Evolutionary conservation across 345 rosid species (phyloP), one percentile per base, ranked within the genome.

Genomic region (Eutrema yunnanense): DNA sequence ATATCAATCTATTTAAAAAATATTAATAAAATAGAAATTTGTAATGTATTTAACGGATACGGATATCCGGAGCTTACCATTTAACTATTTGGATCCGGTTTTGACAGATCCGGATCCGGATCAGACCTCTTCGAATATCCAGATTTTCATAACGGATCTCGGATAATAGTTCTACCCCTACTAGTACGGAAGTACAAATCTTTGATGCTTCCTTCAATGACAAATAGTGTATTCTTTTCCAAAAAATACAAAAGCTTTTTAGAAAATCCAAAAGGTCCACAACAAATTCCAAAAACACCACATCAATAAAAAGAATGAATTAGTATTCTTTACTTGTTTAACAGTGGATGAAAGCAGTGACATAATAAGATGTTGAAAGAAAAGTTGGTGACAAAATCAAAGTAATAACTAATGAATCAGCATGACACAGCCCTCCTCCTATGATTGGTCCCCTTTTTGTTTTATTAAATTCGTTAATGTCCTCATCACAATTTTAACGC

Each of bases 311-410:
- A 52, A 52, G 14, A 51, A 5, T 29, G 5, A 29, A 27, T 2
- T 0, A 22, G 4, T 11, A 26, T 51, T 51, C n/a, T 50, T 50
- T 9, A 26, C 4, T 50, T 22, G 32, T 26, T 27, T 48, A 16
- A 1, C 26, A 1, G 26, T 22, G 61, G 73, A 74, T 67, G 78
- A 33, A 74, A 59, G 73, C 78, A 74, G 22, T 74, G 73, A 74
- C 78, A 59, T 74, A 34, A 22, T n/a, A 59, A 51, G 62, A 67
- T 50, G 73, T 51, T 67, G 73, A 74, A 42, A 59, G 67, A 27
- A 22, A 9, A 26, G 40, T 42, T 42, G 71, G 56, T 3, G 26
- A 47, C 41, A 27, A 14, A 55, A 53, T 8, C 51, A 29, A 27
- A 53, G 34, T 19, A 46, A 47, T 29, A 26, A 34, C 10, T 6